Conservation (phyloP, 192 early-diverging fungal genomes). For the Glomus cerebriforme region DNA sequence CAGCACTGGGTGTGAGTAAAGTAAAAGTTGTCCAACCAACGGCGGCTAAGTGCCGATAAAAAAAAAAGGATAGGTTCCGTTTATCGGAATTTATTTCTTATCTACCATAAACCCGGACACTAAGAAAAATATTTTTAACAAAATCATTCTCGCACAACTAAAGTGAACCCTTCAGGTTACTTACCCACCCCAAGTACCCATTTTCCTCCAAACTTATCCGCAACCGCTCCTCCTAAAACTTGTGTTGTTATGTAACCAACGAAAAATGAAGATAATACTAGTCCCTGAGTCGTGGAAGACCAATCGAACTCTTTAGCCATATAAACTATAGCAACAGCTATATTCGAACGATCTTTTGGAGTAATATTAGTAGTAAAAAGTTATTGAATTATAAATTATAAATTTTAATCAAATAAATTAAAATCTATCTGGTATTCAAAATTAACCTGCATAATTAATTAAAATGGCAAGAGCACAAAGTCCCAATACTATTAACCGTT, state of each 20-base stretch:
- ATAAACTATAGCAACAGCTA: constrained; percentile 44
- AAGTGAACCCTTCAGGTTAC: neutral
- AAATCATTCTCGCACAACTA: neutral
- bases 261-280: constrained; percentile 41
- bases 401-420: neutral
- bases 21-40: constrained; percentile 39
- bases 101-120: no score
- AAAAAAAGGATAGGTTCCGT: neutral
- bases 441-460: constrained; percentile 26
- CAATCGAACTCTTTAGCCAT: constrained; percentile 40
- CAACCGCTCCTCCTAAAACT: constrained; percentile 40
- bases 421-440: neutral
- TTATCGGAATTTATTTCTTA: neutral
- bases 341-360: constrained; percentile 42
- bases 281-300: constrained; percentile 35
- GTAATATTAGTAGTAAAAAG: neutral
- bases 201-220: constrained; percentile 46
- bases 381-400: neutral
- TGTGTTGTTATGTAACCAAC: constrained; percentile 43
- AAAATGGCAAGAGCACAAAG: constrained; percentile 7
- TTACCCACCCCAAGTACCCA: constrained; percentile 39
- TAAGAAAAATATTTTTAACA: no score
- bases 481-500: constrained; percentile 17
- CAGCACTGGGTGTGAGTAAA: constrained; percentile 34
- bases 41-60: constrained; percentile 33